Evolutionary conservation across 805 yeast genomes (phyloP), one percentile per base, ranked within the genome.

Genomic region (Wickerhamomyces canadensis): DNA sequence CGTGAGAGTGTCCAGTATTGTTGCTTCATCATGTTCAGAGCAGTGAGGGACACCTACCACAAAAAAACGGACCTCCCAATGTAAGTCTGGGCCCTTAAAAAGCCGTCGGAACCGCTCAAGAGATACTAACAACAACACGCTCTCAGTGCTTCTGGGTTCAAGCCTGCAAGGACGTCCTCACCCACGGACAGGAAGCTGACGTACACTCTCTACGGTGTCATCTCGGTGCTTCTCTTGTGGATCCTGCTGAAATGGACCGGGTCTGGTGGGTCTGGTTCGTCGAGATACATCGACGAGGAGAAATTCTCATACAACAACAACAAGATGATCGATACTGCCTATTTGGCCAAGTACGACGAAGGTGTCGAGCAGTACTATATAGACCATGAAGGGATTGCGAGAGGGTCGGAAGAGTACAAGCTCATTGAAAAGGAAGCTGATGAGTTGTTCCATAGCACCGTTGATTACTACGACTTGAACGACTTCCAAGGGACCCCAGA

Each of bases 391-490:
- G 68, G 70, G 14, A 40, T 42, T 9, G 61, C 59, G 7, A 47
- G 47, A 4, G 48, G 53, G 19, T 44, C 65, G 2, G 50, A 52
- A 26, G 47, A 43, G 27, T 55, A 50, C 37, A 16, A 30, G 12
- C 31, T 42, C 27, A 27, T 45, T 6, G 52, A 58, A 14, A 33
- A 43, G 16, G 68, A 65, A 32, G 34, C 57, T 9, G 69, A 69
- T 15, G 64, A 65, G 37, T 49, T 68, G 14, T 61, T 65, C 40
- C 68, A 61, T 24, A 62, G 71, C 4, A 62, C 73, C 0, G 79
- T 79, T 14, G 80, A 80, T 36, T 67, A 61, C 39, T 82, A 77
- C 50, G 91, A 84, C 49, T 63, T 84, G 46, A 67, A 67, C 39
- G 68, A 75, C 27, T 83, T 67, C 51, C 61, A 56, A 33, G 89